A percentile compares a stretch with the other conserved stretches of the same genome.
Conservation (phyloP, 345 rosid genomes). For the Durio zibethinus region DNA sequence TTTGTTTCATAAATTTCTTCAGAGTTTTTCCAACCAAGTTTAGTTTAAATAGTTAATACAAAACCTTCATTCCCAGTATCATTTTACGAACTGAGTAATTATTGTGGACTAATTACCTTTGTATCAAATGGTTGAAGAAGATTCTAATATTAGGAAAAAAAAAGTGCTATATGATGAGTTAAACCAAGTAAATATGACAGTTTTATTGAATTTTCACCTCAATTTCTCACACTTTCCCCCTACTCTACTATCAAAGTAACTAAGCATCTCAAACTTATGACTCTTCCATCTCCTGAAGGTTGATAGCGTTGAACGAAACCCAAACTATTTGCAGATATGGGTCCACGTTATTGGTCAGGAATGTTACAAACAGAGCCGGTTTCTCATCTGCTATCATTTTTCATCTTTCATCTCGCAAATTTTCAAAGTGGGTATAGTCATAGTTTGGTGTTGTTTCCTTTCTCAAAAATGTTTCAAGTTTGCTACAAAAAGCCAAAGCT, state of each 20-base stretch:
- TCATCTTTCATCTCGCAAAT: not conserved
- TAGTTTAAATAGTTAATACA: too few species aligned
- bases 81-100: too few species aligned
- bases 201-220: too few species aligned
- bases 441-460: not conserved
- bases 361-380: not conserved
- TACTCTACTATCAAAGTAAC: too few species aligned
- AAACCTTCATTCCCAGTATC: too few species aligned
- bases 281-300: not conserved
- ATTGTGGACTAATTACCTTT: too few species aligned
- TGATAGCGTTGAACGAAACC: not conserved
- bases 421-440: not conserved
- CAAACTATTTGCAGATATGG: not conserved
- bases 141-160: too few species aligned
- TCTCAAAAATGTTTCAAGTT: not conserved
- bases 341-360: not conserved
- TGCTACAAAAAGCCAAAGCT: not conserved
- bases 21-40: not conserved
- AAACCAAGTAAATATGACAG: too few species aligned
- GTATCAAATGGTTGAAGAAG: too few species aligned
- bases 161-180: too few species aligned
- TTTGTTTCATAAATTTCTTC: not conserved
- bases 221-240: too few species aligned
- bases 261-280: not conserved
- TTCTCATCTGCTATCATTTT: not conserved